These are phyloP conservation scores for Rhypophila decipiens DNA, from an alignment of 495 filamentous ascomycete species.

Conservation along the genomic window DNA sequence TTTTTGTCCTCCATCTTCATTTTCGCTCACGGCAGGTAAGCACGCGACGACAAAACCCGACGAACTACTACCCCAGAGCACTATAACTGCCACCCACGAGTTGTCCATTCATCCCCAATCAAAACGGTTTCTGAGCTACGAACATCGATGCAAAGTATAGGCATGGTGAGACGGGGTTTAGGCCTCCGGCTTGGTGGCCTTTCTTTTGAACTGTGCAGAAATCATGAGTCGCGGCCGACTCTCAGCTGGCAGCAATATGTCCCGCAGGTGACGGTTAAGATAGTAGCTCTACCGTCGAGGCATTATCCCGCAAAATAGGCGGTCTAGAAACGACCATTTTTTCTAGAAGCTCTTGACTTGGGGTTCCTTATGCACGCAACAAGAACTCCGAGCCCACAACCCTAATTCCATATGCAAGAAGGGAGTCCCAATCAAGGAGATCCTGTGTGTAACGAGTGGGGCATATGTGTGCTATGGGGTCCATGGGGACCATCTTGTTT, in stretches of 20 bases:
- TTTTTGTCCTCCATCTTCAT: neutral
- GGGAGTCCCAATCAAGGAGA: too few species aligned
- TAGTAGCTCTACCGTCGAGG: neutral
- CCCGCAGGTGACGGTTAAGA: too few species aligned
- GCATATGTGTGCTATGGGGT: neutral
- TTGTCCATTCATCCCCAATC: neutral
- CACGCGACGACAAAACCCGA: slow-evolving; percentile 1
- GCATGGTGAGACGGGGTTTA: neutral
- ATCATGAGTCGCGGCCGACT: neutral
- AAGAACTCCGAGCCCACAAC: neutral
- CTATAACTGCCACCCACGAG: neutral
- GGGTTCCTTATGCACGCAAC: neutral
- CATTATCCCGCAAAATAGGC: slow-evolving; percentile 21
- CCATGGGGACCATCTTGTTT: neutral
- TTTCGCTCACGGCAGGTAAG: neutral
- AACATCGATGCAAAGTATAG: too few species aligned
- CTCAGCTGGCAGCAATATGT: neutral
- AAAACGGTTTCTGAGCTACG: neutral
- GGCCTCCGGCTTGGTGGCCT: neutral
- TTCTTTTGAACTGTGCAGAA: neutral
- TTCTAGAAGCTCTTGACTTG: slow-evolving; percentile 3
- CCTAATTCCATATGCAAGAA: neutral
- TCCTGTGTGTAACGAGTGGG: neutral
- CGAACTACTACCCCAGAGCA: neutral
- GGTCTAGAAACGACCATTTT: slow-evolving; percentile 11